Evolutionary conservation across 2,329 filamentous ascomycete species (phyloP).

Genomic region (Xylariales sp.): DNA sequence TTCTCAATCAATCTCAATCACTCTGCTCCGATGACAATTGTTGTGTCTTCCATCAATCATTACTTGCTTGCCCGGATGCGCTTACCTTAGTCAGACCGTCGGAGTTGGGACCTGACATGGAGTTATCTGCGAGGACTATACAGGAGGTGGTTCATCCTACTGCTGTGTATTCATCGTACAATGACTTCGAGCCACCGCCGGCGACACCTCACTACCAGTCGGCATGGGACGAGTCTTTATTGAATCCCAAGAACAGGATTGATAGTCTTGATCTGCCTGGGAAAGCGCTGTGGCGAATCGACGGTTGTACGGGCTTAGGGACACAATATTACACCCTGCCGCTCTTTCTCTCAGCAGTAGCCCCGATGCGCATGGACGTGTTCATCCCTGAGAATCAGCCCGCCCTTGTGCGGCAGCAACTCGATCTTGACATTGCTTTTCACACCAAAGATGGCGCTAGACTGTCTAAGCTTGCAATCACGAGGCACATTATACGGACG

Average conservation of each 20-base stretch:
- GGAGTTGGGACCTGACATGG: too few species aligned
- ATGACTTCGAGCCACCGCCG: conserved; percentile 9
- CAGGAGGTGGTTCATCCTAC: conserved; percentile 55
- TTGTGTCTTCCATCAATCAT: too few species aligned
- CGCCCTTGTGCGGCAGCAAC: conserved; percentile 36
- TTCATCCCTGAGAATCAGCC: conserved; percentile 50
- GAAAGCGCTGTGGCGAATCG: conserved; percentile 51
- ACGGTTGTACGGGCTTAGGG: conserved; percentile 52
- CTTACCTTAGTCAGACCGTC: too few species aligned
- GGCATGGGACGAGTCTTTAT: conserved; percentile 42
- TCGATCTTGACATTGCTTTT: conserved; percentile 48
- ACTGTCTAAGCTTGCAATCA: conserved; percentile 45
- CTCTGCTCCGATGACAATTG: too few species aligned
- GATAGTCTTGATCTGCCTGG: conserved; percentile 45
- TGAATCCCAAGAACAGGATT: conserved; percentile 59
- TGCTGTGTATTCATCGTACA: conserved; percentile 38
- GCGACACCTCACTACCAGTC: conserved; percentile 8
- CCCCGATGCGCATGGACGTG: conserved; percentile 53
- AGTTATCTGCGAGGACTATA: conserved; percentile 47
- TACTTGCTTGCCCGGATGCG: too few species aligned
- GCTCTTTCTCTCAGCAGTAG: conserved; percentile 39
- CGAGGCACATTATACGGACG: conserved; percentile 48
- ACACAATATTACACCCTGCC: conserved; percentile 55
- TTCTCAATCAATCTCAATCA: too few species aligned
- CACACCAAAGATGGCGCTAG: conserved; percentile 48